Evolutionary conservation across 2,329 filamentous ascomycete genomes (phyloP), one percentile per base, ranked within the genome.

Genomic region (Triangularia verruculosa): DNA sequence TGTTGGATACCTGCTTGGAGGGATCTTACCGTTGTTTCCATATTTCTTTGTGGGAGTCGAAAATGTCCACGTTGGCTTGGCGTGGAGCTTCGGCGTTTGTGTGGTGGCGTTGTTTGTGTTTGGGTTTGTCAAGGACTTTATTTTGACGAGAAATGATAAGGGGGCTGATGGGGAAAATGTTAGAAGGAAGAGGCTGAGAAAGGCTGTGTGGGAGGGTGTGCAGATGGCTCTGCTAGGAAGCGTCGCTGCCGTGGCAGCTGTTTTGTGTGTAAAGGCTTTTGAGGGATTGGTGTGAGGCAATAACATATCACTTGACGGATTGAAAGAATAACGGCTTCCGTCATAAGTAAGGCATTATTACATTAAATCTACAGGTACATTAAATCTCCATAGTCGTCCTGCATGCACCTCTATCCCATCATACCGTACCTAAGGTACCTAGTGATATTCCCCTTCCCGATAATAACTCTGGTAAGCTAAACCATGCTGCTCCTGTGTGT

Each of bases 71-170:
- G 72, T 74, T 4, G 73, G 73, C 15, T 64, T 75, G 56, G 59
- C 70, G 15, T 74, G 73, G 72, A 75, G 73, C 61, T 74, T 75
- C 59, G 63, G 60, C 15, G 70, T 74, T 20, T 75, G 73, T 59
- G 62, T 74, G 11, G 47, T 72, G 3, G 72, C 73, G 0, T 63
- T 75, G 43, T 74, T 74, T 61, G 22, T 66, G 3, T 75, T 74
- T 68, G 73, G 73, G 8, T 74, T 73, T 51, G 20, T 61, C 24
- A 71, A 72, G 58, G 69, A 72, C 63, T 72, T 71, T 39, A 56
- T 61, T 1, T 53, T 73, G n/a, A 25, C 22, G 9, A 25, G 22
- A 24, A 28, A 28, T 28, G 25, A 28, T 17, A 28, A 17, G 12
- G 22, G 9, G 1, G 12, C 7, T 54, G 25, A 2, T 27, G 51